These are phyloP conservation scores for Cladobotryum protrusum DNA, from an alignment of 2,329 filamentous ascomycete species.

Conservation along the genomic window DNA sequence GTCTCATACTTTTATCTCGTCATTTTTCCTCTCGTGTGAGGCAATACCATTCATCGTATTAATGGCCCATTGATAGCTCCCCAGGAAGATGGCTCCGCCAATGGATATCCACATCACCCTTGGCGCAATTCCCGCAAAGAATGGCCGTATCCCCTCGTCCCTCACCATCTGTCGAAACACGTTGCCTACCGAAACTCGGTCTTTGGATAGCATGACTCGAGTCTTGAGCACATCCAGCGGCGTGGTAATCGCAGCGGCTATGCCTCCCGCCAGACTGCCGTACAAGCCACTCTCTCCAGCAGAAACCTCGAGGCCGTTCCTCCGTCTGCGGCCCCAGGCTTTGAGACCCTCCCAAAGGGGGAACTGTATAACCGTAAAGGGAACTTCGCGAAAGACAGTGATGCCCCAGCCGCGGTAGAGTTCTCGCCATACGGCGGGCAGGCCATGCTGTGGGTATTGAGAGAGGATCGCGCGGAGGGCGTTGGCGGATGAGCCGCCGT, in stretches of 20 bases:
- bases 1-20: background rate
- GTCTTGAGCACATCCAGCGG: slow-evolving; percentile 97
- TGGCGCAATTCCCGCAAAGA: slow-evolving; percentile 73
- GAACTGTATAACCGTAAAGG: slow-evolving; percentile 96
- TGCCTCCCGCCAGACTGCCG: slow-evolving; percentile 74
- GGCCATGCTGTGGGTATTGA: slow-evolving; percentile 35
- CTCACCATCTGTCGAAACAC: slow-evolving; percentile 60
- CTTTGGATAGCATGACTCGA: slow-evolving; percentile 80
- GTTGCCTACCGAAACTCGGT: slow-evolving; percentile 51
- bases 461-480: slow-evolving; percentile 66
- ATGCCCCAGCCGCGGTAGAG: slow-evolving; percentile 89
- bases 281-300: slow-evolving; percentile 78
- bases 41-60: slow-evolving; percentile 52
- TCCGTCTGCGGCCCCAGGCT: slow-evolving; percentile 51
- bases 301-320: slow-evolving; percentile 43
- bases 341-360: slow-evolving; percentile 95
- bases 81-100: slow-evolving; percentile 89
- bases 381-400: slow-evolving; percentile 91
- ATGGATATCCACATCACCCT: slow-evolving; percentile 91
- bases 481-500: slow-evolving; percentile 61
- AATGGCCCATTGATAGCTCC: slow-evolving; percentile 83
- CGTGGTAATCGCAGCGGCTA: slow-evolving; percentile 84
- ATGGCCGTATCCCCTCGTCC: slow-evolving; percentile 59
- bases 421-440: slow-evolving; percentile 65
- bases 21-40: slow-evolving; percentile 1